Evolutionary conservation across 225 moss, liverwort and hornwort genomes (phyloP), one percentile per base, ranked within the genome.

Genomic region (Neckera pumila): DNA sequence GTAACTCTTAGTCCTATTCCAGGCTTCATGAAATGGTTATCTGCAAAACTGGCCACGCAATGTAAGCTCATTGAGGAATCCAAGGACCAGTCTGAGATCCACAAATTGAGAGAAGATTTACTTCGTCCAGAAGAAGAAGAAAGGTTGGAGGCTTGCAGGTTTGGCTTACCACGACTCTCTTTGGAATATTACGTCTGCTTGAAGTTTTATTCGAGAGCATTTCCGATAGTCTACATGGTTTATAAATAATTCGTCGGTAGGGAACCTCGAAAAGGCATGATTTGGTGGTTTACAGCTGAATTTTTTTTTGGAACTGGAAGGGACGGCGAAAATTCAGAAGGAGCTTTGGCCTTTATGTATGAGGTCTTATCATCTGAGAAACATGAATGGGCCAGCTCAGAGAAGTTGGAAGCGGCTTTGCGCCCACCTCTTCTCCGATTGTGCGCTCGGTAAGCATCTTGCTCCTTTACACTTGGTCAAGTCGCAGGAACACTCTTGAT

Each of bases 1-100:
- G 93, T 90, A 87, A 98, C 98, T 58, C 91, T 98, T 51, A 98
- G 98, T 88, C 98, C 98, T 57, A 94, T 98, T 83, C 98, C 97
- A 45, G 97, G 97, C 65, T 98, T 94, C 88, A 89, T 91, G 92
- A 90, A 92, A 43, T 98, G 98, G 98, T 91, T 98, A 53, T 84
- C 95, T 80, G 93, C 95, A 64, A 98, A 98, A 88, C 80, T 98
- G 78, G 94, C 95, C 57, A 90, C 94, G 77, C 98, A 98, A 83
- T 89, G 92, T 75, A 95, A 93, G 83, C 90, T 94, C 67, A 67
- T 87, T 56, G 87, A 88, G 65, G 91, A 91, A 85, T 86, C 90
- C 58, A 75, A 87, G 74, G 89, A 88, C 17, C 92, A 85, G 59
- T 82, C 84, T 79, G 85, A 91, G 74, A 86, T 87, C 51, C 93